Conservation (phyloP, 495 filamentous ascomycete species). For the Cenococcum geophilum region DNA sequence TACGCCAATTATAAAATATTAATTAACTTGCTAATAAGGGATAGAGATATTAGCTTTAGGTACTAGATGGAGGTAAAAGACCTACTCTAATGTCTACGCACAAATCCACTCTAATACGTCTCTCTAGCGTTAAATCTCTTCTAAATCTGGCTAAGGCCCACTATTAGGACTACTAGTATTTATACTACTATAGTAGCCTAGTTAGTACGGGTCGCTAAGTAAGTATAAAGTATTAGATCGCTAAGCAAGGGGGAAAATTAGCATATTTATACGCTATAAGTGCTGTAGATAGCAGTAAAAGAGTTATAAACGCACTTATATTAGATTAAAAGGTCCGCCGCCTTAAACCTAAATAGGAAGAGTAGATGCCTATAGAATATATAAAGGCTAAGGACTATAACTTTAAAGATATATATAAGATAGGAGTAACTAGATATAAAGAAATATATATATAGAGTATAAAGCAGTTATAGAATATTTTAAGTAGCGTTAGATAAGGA, state of each 20-base stretch:
- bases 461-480: neutral
- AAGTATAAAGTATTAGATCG: constrained; percentile 36
- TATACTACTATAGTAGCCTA: constrained; percentile 35
- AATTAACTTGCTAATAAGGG: constrained; percentile 31
- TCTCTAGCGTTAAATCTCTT: constrained; percentile 37
- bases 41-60: constrained; percentile 7
- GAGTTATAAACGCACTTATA: constrained; percentile 23
- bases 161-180: constrained; percentile 20
- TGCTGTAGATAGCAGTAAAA: neutral
- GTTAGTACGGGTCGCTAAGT: constrained; percentile 32
- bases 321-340: constrained; percentile 35
- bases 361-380: constrained; percentile 38
- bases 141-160: constrained; percentile 33
- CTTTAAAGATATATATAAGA: neutral
- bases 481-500: neutral
- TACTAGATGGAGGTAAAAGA: constrained; percentile 2
- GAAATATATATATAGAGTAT: neutral
- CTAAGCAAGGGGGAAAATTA: constrained; percentile 25
- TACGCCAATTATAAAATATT: constrained; percentile 28
- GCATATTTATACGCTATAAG: constrained; percentile 1
- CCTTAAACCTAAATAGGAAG: constrained; percentile 38
- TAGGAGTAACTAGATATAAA: neutral
- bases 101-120: constrained; percentile 40
- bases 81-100: constrained; percentile 38
- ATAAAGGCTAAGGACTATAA: neutral